These are phyloP conservation scores for Coleophoma eucalyptorum DNA, from an alignment of 2,329 filamentous ascomycete genomes.

Conservation along the genomic window DNA sequence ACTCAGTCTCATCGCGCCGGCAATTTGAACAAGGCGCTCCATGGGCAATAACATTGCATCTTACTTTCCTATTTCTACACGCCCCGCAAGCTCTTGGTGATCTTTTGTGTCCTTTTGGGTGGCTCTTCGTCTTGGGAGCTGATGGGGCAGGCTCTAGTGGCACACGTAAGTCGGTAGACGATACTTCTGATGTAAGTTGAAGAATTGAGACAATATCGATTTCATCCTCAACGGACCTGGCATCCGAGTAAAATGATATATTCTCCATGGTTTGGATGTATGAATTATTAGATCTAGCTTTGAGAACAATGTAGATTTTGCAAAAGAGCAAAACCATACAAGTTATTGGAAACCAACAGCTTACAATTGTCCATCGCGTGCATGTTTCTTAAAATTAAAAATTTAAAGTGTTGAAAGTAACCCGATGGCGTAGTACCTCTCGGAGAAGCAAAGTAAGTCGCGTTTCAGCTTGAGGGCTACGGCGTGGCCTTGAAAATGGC, in stretches of 20 bases:
- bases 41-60: conserved; percentile 6
- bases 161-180: background rate
- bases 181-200: background rate
- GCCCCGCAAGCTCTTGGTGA: conserved; percentile 4
- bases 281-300: background rate
- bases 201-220: background rate
- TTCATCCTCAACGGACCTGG: background rate
- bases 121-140: background rate
- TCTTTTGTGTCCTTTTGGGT: conserved; percentile 1
- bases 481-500: no score
- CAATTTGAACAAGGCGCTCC: conserved; percentile 10
- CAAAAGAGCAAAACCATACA: background rate
- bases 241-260: background rate
- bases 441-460: no score
- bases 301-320: background rate
- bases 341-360: no score
- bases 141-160: background rate
- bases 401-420: background rate
- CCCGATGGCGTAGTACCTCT: no score
- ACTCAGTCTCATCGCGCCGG: conserved; percentile 3
- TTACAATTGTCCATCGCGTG: background rate
- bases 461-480: no score
- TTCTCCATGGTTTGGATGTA: background rate
- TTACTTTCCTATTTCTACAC: conserved; percentile 9
- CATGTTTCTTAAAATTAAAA: background rate